A percentile compares a stretch with the other conserved stretches of the same genome.
Conservation (phyloP, 2,329 filamentous ascomycete species). For the Ophiocordyceps sinensis region DNA sequence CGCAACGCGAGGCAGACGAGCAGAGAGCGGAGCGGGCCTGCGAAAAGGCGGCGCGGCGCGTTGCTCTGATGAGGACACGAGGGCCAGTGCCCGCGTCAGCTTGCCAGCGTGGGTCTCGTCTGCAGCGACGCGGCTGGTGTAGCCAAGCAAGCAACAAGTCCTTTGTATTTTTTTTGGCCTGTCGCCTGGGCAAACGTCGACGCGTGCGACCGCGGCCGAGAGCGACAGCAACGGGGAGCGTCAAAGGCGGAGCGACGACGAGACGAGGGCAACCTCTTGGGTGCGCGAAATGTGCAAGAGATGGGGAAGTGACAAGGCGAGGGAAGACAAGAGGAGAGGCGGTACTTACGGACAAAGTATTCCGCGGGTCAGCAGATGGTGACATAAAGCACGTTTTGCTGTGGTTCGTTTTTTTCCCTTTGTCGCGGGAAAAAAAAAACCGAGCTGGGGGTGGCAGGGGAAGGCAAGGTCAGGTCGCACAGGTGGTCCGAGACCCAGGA, state of each 20-base stretch:
- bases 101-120: slow-evolving; percentile 5
- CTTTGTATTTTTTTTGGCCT: slow-evolving; percentile 1
- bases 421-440: slow-evolving; percentile 4
- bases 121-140: slow-evolving; percentile 9
- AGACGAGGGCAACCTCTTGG: background rate
- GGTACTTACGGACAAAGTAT: slow-evolving; percentile 10
- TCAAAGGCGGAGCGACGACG: background rate
- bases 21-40: slow-evolving; percentile 2
- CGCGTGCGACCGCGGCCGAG: slow-evolving; percentile 5
- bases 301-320: slow-evolving; percentile 1
- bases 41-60: slow-evolving; percentile 1
- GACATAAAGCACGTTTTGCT: slow-evolving; percentile 11
- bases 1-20: slow-evolving; percentile 4
- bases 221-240: slow-evolving; percentile 1
- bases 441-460: slow-evolving; percentile 4
- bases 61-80: slow-evolving; percentile 4
- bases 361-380: slow-evolving; percentile 11
- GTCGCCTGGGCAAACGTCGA: slow-evolving; percentile 2
- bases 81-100: slow-evolving; percentile 3
- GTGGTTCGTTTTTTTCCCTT: slow-evolving; percentile 5
- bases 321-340: slow-evolving; percentile 1
- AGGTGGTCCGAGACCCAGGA: slow-evolving; percentile 8
- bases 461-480: slow-evolving; percentile 9
- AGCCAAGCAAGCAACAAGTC: slow-evolving; percentile 4
- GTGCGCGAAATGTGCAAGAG: background rate